Percentiles rank a stretch among this genome's conserved stretches.
These are phyloP conservation scores for Pichia sp. DNA, from an alignment of 1,139 yeast genomes.

Conservation along the genomic window DNA sequence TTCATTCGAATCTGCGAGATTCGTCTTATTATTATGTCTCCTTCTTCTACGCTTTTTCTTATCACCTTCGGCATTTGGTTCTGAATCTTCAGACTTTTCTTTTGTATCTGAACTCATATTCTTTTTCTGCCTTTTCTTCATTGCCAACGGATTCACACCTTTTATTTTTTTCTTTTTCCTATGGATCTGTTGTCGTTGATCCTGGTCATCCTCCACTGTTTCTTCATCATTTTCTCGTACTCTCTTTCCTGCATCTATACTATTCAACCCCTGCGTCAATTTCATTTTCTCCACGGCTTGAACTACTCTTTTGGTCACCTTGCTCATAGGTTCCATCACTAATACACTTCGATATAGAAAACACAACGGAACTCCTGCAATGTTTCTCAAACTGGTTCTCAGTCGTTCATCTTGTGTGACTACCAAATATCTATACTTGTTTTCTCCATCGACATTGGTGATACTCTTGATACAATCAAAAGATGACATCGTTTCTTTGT, in stretches of 20 bases:
- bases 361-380: constrained; percentile 88
- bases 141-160: constrained; percentile 23
- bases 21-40: constrained; percentile 32
- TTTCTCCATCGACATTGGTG: constrained; percentile 65
- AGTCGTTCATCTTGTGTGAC: constrained; percentile 76
- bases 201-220: constrained; percentile 26
- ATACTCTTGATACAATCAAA: constrained; percentile 73
- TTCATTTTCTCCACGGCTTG: constrained; percentile 58
- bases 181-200: constrained; percentile 38
- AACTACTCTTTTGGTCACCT: constrained; percentile 59
- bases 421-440: constrained; percentile 85
- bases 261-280: constrained; percentile 71
- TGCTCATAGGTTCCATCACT: constrained; percentile 92
- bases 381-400: constrained; percentile 60
- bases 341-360: constrained; percentile 88
- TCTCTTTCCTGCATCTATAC: constrained; percentile 38
- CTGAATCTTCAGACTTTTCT: neutral
- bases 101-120: constrained; percentile 63
- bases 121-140: constrained; percentile 65
- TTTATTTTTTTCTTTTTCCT: constrained; percentile 61
- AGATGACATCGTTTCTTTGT: constrained; percentile 63
- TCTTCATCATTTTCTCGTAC: constrained; percentile 20
- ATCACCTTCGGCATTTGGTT: constrained; percentile 38
- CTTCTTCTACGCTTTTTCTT: constrained; percentile 40
- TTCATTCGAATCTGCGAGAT: neutral